Base-by-base conservation (phyloP, 805 yeast genomes). In the Candida incommunis region DNA sequence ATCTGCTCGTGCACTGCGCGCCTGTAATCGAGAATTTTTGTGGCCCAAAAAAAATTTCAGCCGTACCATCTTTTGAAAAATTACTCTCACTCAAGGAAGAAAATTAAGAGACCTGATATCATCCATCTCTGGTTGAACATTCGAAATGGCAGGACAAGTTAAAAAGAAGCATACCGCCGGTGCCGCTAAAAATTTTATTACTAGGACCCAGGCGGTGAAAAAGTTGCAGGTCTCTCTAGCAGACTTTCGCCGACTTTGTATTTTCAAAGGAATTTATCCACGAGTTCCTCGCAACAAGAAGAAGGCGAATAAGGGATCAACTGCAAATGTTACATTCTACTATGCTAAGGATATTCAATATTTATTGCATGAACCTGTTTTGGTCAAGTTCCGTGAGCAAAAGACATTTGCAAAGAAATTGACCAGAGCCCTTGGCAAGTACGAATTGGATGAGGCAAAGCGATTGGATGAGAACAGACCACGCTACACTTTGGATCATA, bases 211-310 rank as follows among this genome's bases (percentile, higher is more conserved):
- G 63, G 98, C 98, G 3, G 81, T 92, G 43, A 80, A 81, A 65
- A 86, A 81, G 61, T 70, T 92, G 50, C 98, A 92, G 66, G 82
- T 92, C 23, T 82, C 96, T 2, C 71, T 92, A 43, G 96, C 96
- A 11, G 98, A 92, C 67, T 92, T 92, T 75, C 62, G 71, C 68
- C 78, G 98, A 59, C 73, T 92, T 60, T 92, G 98, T 73, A 92
- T 92, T 62, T 86, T 92, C 74, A 92, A 92, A 65, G 98, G 98
- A 44, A 88, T 92, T 51, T 92, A 86, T 61, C 98, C 98, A 45
- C 77, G 98, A 62, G 60, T 54, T 37, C 48, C 55, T 18, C 96
- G 87, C 61, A 97, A 97, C 41, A 72, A 88, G 56, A 86, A 85
- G 66, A 92, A 88, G 69, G 86, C 82, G 77, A 88, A 86, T 72